phyloP scores from a whole-genome alignment of 805 yeast species.

The Starmerella geochares region DNA sequence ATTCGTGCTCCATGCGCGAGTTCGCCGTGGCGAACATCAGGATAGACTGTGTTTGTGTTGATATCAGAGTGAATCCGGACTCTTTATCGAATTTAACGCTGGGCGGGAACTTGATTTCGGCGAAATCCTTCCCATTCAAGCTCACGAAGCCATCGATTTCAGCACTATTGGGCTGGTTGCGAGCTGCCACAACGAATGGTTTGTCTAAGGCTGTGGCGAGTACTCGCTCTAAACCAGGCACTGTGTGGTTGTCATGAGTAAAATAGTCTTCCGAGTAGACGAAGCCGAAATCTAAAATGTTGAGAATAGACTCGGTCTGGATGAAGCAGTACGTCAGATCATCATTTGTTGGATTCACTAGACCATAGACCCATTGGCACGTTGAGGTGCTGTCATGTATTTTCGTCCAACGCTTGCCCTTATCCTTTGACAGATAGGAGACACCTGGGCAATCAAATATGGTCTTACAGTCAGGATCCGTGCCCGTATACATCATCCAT shows the following conservation, averaged over 20 bases:
- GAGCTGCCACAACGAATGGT: slow-evolving; percentile 57
- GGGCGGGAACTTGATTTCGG: slow-evolving; percentile 71
- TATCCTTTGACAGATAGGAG: slow-evolving; percentile 56
- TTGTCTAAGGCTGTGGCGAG: slow-evolving; percentile 68
- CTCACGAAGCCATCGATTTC: slow-evolving; percentile 62
- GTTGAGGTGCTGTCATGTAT: slow-evolving; percentile 43
- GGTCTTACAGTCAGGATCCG: slow-evolving; percentile 41
- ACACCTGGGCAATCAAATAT: slow-evolving; percentile 42
- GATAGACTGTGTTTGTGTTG: slow-evolving; percentile 58
- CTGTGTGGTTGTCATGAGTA: slow-evolving; percentile 33
- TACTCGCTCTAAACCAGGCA: slow-evolving; percentile 44
- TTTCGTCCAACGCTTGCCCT: slow-evolving; percentile 52
- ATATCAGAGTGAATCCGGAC: slow-evolving; percentile 69
- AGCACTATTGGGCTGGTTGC: slow-evolving; percentile 36
- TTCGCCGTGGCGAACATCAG: slow-evolving; percentile 75
- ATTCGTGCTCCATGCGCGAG: slow-evolving; percentile 42
- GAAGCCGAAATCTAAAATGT: slow-evolving; percentile 21
- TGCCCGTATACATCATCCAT: slow-evolving; percentile 61
- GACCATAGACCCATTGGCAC: slow-evolving; percentile 62
- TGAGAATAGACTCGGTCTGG: slow-evolving; percentile 1
- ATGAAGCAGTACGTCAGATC: slow-evolving; percentile 57
- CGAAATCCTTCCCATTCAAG: slow-evolving; percentile 64
- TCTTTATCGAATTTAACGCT: slow-evolving; percentile 48
- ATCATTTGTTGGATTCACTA: slow-evolving; percentile 38
- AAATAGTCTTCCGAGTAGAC: slow-evolving; percentile 44